Percentiles rank a stretch among this genome's conserved stretches.
phyloP scores from a whole-genome alignment of 306 rosid genomes.

The Psophocarpus tetragonolobus region DNA sequence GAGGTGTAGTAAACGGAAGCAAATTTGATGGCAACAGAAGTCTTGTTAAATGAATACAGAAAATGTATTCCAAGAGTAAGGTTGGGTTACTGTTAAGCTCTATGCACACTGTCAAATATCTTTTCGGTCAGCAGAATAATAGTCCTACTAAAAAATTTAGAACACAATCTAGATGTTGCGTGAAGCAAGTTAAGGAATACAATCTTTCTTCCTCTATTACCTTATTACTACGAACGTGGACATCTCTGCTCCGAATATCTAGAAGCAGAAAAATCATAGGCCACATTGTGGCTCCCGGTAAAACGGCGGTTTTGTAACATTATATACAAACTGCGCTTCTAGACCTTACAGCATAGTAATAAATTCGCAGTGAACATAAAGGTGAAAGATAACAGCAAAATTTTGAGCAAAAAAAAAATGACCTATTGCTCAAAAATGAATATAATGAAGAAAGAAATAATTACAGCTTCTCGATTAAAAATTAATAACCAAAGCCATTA shows the following conservation, averaged over 20 bases:
- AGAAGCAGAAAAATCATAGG: neutral
- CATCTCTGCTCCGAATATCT: neutral
- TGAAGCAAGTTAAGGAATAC: neutral
- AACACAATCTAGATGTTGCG: neutral
- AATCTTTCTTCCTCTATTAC: neutral
- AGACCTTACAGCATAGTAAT: constrained; percentile 12
- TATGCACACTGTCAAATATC: too few relatives aligned
- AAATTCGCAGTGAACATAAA: constrained; percentile 1
- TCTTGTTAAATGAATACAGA: neutral
- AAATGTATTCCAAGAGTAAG: neutral
- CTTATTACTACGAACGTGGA: neutral
- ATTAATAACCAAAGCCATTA: constrained; percentile 66
- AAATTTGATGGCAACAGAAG: too few relatives aligned
- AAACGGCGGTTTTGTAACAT: neutral
- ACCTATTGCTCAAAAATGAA: constrained; percentile 40
- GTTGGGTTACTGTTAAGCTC: neutral
- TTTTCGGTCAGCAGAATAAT: neutral
- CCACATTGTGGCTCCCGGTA: neutral
- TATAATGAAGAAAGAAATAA: constrained; percentile 44
- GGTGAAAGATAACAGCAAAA: constrained; percentile 35
- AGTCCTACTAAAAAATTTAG: neutral
- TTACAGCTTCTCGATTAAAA: constrained; percentile 44
- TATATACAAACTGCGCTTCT: constrained; percentile 36
- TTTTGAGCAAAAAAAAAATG: constrained; percentile 25
- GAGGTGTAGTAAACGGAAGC: too few relatives aligned